These are phyloP conservation scores for Psilocybe azurescens DNA, from an alignment of 768 basidiomycete species.

Conservation along the genomic window DNA sequence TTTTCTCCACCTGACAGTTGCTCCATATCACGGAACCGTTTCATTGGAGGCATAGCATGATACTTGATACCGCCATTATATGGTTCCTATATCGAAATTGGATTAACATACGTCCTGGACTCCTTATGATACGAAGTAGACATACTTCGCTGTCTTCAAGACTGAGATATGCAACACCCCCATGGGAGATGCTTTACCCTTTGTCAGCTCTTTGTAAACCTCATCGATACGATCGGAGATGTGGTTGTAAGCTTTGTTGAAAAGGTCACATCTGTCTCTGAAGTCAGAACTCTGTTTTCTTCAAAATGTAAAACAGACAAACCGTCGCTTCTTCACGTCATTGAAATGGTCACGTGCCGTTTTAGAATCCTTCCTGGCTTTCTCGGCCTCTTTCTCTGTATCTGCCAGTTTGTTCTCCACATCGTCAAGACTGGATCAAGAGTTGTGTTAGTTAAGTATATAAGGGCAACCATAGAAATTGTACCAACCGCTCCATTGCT, in stretches of 20 bases:
- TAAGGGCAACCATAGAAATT: not conserved
- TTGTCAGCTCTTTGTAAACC: constrained; percentile 98
- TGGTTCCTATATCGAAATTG: constrained; percentile 30
- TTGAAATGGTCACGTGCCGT: constrained; percentile 91
- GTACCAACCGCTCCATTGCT: constrained; percentile 81
- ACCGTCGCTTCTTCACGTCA: constrained; percentile 85
- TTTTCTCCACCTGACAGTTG: constrained; percentile 98
- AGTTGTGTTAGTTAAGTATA: not conserved
- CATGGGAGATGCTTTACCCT: constrained; percentile 91
- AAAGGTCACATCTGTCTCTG: constrained; percentile 66
- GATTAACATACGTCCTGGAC: not conserved
- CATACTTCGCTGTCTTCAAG: constrained; percentile 94
- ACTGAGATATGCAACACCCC: constrained; percentile 97
- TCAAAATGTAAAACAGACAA: constrained; percentile 18
- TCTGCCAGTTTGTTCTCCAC: constrained; percentile 85
- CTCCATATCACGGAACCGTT: constrained; percentile 99
- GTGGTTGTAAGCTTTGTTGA: constrained; percentile 96
- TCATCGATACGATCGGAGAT: constrained; percentile 94
- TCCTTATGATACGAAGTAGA: not conserved
- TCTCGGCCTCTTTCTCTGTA: constrained; percentile 92
- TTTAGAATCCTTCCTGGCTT: constrained; percentile 89
- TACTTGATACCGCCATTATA: constrained; percentile 82
- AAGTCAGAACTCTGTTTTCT: not conserved
- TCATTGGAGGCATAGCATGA: constrained; percentile 99
- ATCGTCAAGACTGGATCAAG: constrained; percentile 67